These are phyloP conservation scores for Immersiella caudata DNA, from an alignment of 495 filamentous ascomycete species.

Conservation along the genomic window DNA sequence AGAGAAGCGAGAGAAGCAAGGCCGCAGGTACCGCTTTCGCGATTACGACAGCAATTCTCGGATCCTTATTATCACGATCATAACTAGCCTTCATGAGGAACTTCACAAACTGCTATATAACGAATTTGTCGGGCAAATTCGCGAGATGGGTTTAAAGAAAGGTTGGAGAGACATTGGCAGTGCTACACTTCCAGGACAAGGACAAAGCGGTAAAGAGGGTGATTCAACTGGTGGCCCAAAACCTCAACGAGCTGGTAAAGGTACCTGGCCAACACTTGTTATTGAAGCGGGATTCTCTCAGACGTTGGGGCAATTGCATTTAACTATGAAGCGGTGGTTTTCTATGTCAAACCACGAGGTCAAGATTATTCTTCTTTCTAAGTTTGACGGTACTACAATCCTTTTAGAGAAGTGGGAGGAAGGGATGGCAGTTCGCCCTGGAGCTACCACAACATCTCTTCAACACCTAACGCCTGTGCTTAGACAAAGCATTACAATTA, in stretches of 20 bases:
- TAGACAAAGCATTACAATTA: conserved; percentile 15
- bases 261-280: conserved; percentile 39
- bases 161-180: too few relatives aligned
- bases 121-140: too few relatives aligned
- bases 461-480: conserved; percentile 19
- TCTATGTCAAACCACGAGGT: too few relatives aligned
- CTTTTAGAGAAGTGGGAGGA: conserved; percentile 28
- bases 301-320: too few relatives aligned
- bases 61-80: too few relatives aligned
- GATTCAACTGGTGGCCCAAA: conserved; percentile 32
- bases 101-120: too few relatives aligned
- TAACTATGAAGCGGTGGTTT: too few relatives aligned
- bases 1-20: conserved; percentile 22
- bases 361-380: too few relatives aligned
- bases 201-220: too few relatives aligned
- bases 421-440: conserved; percentile 22
- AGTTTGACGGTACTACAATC: conserved; percentile 26
- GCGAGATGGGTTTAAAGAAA: too few relatives aligned
- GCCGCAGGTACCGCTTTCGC: conserved; percentile 28
- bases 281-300: conserved; percentile 38
- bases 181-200: conserved; percentile 13
- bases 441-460: conserved; percentile 25
- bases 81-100: too few relatives aligned
- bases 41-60: conserved; percentile 19
- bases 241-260: conserved; percentile 22